Conservation (phyloP, 208 protist species). For the Leishmania braziliensis region DNA sequence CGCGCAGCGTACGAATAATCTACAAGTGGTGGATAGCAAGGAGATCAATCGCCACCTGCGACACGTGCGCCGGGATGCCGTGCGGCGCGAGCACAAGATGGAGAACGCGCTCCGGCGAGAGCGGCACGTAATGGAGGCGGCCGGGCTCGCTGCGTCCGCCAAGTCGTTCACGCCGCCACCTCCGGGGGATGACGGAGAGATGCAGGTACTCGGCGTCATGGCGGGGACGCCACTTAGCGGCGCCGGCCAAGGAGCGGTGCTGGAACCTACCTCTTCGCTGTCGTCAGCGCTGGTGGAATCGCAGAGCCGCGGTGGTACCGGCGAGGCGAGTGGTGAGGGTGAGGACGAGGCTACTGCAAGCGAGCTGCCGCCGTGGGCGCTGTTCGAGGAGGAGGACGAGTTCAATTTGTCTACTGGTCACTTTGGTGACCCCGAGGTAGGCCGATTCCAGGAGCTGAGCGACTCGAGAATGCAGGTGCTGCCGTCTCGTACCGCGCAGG, state of each 20-base stretch:
- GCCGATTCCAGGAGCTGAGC: conserved; percentile 83
- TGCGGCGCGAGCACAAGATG: conserved; percentile 50
- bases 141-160: conserved; percentile 69
- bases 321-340: not conserved
- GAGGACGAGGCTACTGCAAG: conserved; percentile 15
- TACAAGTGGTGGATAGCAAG: conserved; percentile 90
- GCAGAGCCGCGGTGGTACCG: not conserved
- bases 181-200: not conserved
- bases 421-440: conserved; percentile 73
- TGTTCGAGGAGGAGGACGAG: conserved; percentile 77
- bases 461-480: conserved; percentile 79
- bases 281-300: not conserved
- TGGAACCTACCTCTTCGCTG: not conserved
- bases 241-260: not conserved
- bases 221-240: not conserved
- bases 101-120: conserved; percentile 69
- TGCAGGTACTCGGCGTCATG: conserved; percentile 47
- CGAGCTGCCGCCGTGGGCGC: conserved; percentile 87
- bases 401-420: conserved; percentile 81
- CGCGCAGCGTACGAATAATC: conserved; percentile 86
- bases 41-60: conserved; percentile 89
- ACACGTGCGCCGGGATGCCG: conserved; percentile 51
- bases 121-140: conserved; percentile 62
- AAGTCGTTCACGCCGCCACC: conserved; percentile 48
- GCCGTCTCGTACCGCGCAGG: conserved; percentile 61